Base-by-base conservation (phyloP, 192 early-diverging fungal genomes). In the Backusella tarrabulga region DNA sequence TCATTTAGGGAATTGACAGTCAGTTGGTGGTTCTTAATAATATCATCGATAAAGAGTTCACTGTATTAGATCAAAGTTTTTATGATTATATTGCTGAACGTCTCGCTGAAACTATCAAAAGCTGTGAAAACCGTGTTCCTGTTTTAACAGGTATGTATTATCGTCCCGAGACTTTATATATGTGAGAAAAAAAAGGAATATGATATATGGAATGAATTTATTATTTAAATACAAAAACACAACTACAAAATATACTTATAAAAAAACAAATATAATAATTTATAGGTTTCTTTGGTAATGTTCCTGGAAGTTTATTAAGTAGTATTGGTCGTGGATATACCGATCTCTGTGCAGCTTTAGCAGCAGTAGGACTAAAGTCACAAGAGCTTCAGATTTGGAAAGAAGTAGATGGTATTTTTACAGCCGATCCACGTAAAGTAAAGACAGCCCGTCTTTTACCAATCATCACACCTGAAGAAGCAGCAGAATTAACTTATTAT, bases 371-470 rank as follows among this genome's bases (percentile, higher is more conserved):
- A 3, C 77, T 95, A 14, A 76, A 86, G 21, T 95, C 95, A 4
- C 81, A 88, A 14, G 96, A 97, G 78, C 86, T 97, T 52, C 96
- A 97, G 78, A 92, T 97, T n/a, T 97, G 94, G 94, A 97, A 97
- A 84, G 96, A 97, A 75, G 96, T 97, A 3, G 96, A 97, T 76
- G 96, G 96, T 41, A 97, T 97, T 67, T 97, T 97, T 78, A 97
- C 95, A 0, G 96, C 95, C 0, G 96, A 97, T 76, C 96, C 96
- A n/a, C 92, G 96, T 38, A 97, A 97, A 76, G 95, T 92, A 14
- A 89, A 89, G 9, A 79, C 84, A 14, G 96, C 96, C 11, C 88
- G 90, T 8, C 84, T 95, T 46, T 89, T 97, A 34, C 85, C 90
- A 15, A 87, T 91, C 63, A 96, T 97, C 77, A 92, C 94, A 32